Evolutionary conservation across 2,329 filamentous ascomycete genomes (phyloP).

Genomic region (Chaetothyriales sp.): DNA sequence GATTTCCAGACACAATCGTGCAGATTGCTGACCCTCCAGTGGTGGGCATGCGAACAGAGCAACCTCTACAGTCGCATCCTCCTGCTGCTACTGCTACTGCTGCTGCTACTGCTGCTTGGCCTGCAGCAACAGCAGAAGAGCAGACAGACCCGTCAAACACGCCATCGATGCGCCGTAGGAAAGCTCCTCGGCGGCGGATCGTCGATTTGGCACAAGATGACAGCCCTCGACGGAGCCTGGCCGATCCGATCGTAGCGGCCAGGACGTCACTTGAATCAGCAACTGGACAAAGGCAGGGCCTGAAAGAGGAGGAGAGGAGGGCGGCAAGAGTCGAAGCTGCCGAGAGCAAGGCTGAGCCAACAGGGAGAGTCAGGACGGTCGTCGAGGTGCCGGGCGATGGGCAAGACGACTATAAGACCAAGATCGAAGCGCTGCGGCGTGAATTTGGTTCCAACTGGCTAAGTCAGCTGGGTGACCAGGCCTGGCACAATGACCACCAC

Average conservation of each 20-base stretch:
- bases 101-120: conserved; percentile 17
- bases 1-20: conserved; percentile 32
- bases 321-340: background rate
- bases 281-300: background rate
- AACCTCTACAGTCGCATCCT: conserved; percentile 1
- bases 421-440: conserved; percentile 70
- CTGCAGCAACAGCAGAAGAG: background rate
- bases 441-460: conserved; percentile 81
- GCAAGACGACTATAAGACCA: conserved; percentile 45
- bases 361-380: background rate
- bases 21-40: conserved; percentile 8
- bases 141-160: conserved; percentile 6
- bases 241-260: background rate
- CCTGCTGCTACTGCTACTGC: conserved; percentile 1
- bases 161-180: conserved; percentile 29
- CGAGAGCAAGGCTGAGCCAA: background rate
- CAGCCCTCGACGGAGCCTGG: background rate
- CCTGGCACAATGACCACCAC: conserved; percentile 28
- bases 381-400: background rate
- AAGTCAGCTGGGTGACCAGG: conserved; percentile 68
- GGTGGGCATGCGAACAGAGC: conserved; percentile 6
- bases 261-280: conserved; percentile 7
- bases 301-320: background rate
- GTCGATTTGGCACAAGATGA: conserved; percentile 41
- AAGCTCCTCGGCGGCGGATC: conserved; percentile 40